A percentile compares a stretch with the other conserved stretches of the same genome.
Conservation (phyloP, 768 basidiomycete genomes). For the Termitomyces sp. region DNA sequence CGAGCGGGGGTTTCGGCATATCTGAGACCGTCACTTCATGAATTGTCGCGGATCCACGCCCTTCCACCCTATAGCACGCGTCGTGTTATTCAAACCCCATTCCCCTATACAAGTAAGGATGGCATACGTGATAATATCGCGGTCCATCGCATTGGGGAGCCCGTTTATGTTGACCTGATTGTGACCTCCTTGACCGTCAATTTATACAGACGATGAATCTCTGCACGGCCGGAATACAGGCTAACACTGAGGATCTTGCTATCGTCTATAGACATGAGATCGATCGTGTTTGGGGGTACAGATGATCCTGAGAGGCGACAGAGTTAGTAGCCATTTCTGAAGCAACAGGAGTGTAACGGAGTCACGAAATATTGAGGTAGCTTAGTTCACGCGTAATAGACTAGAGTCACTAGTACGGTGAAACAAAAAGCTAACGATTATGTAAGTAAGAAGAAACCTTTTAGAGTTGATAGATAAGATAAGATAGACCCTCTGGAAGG, state of each 20-base stretch:
- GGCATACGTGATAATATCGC: constrained; percentile 30
- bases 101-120: not conserved
- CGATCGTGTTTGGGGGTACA: constrained; percentile 19
- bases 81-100: not conserved
- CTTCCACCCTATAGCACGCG: constrained; percentile 28
- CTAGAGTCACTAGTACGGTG: no score
- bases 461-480: no score
- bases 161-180: constrained; percentile 33
- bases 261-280: constrained; percentile 23
- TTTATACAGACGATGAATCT: constrained; percentile 34
- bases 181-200: constrained; percentile 30
- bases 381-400: no score
- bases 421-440: no score
- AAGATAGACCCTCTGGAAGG: no score
- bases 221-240: constrained; percentile 35
- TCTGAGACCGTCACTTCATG: constrained; percentile 33
- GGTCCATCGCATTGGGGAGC: constrained; percentile 28
- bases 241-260: constrained; percentile 35
- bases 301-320: constrained; percentile 2
- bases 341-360: not conserved
- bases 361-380: no score
- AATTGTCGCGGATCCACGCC: constrained; percentile 32
- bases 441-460: no score
- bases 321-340: not conserved
- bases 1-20: constrained; percentile 7